Base-by-base conservation (phyloP, 2,329 filamentous ascomycete species). In the Coleophoma crateriformis region DNA sequence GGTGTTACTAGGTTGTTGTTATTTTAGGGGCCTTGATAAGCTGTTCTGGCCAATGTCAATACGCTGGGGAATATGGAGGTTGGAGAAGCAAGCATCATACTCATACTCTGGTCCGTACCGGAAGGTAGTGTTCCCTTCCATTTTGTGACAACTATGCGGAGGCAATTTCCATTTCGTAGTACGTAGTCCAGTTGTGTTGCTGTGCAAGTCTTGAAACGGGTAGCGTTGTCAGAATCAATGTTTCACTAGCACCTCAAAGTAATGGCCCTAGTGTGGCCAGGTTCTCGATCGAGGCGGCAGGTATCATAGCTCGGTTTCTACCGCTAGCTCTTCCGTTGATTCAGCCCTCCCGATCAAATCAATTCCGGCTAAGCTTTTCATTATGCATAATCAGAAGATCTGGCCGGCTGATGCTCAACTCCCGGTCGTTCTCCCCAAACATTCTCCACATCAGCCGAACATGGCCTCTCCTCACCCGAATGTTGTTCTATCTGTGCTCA, bases 1-100 rank as follows among this genome's bases (percentile, higher is more conserved):
- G 52, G 52, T 55, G 50, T 58, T 53, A 55, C 49, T 49, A 48
- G 53, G 56, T 39, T 54, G 54, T 51, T 53, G 42, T 48, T 51
- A 49, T 56, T 50, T 50, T 35, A 49, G 51, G 27, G 27, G 27
- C 27, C 27, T 27, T 27, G 27, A 27, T 27, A 7, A 27, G 8
- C 8, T 27, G 27, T 27, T 27, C 27, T 27, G 27, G 27, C 57
- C 52, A 54, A 49, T 57, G 55, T 50, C 50, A 53, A 50, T 51
- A 47, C 41, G 42, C 17, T 19, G 27, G 27, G 22, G 47, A 41
- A 33, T 27, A 50, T 15, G 34, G 43, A 52, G 40, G 48, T 39
- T n/a, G 33, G 41, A 35, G 47, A 39, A 47, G 15, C 22, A 8
- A 45, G 17, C 17, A 34, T 37, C n/a, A 15, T 44, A 20, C 13